These are phyloP conservation scores for Aspergillus neoniger DNA, from an alignment of 2,329 filamentous ascomycete genomes.

Conservation along the genomic window DNA sequence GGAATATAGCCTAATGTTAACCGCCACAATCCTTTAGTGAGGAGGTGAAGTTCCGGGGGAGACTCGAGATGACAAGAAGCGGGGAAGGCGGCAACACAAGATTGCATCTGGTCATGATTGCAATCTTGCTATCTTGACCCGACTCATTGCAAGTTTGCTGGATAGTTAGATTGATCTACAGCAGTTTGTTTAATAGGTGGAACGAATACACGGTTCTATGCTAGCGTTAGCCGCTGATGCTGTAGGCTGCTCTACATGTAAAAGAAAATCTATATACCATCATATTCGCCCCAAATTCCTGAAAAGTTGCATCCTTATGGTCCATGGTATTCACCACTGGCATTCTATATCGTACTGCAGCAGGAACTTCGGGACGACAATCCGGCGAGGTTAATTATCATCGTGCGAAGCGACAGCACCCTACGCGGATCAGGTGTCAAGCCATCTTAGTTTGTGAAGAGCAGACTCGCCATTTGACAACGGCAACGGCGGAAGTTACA, in stretches of 20 bases:
- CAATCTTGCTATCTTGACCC: neutral
- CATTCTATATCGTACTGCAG: neutral
- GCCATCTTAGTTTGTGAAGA: neutral
- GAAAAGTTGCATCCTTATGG: neutral
- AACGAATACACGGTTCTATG: no score
- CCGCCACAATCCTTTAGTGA: neutral
- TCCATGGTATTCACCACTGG: neutral
- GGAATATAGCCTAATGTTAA: conserved; percentile 16
- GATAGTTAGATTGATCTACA: neutral
- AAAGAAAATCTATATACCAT: neutral
- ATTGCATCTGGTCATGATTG: neutral
- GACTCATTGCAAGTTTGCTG: neutral
- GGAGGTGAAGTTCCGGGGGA: neutral
- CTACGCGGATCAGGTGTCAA: neutral
- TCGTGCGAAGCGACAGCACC: neutral
- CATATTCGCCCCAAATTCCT: neutral
- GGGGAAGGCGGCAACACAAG: neutral
- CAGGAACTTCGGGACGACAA: neutral
- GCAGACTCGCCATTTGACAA: neutral
- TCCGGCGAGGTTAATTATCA: neutral
- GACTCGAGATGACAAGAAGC: neutral
- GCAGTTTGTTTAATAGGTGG: no score
- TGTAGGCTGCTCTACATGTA: neutral
- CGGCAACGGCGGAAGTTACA: neutral
- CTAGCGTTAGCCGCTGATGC: no score